A percentile compares a stretch with the other conserved stretches of the same genome.
These are phyloP conservation scores for Melampsora medusae DNA, from an alignment of 1,284 basidiomycete genomes.

Conservation along the genomic window DNA sequence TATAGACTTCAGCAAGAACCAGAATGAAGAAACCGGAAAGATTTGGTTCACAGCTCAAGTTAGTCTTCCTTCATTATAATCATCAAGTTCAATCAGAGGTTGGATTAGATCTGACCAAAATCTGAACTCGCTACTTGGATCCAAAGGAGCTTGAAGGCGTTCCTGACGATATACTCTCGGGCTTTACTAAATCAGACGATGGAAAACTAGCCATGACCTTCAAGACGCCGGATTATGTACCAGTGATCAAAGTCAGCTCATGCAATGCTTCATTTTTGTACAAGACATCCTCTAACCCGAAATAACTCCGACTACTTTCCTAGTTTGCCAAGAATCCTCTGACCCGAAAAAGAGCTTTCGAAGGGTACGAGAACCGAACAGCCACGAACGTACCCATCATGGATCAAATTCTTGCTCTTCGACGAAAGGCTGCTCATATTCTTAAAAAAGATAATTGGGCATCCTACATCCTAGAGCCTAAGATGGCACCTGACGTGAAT, in stretches of 20 bases:
- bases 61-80: slow-evolving; percentile 41
- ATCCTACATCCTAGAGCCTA: slow-evolving; percentile 73
- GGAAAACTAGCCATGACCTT: slow-evolving; percentile 60
- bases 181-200: slow-evolving; percentile 62
- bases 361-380: slow-evolving; percentile 68
- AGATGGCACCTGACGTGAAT: slow-evolving; percentile 73
- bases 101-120: neutral
- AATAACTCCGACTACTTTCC: slow-evolving; percentile 55
- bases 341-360: slow-evolving; percentile 66
- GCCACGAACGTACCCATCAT: slow-evolving; percentile 69
- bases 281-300: slow-evolving; percentile 28
- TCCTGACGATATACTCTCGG: slow-evolving; percentile 70
- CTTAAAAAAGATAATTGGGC: slow-evolving; percentile 76
- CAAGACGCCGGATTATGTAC: slow-evolving; percentile 73
- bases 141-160: slow-evolving; percentile 71
- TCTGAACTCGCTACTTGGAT: slow-evolving; percentile 52
- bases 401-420: slow-evolving; percentile 65
- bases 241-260: slow-evolving; percentile 59
- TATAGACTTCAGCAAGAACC: slow-evolving; percentile 75
- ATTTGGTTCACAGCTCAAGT: slow-evolving; percentile 57
- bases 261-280: neutral
- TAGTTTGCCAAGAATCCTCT: slow-evolving; percentile 70
- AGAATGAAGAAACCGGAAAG: slow-evolving; percentile 70
- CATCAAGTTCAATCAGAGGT: neutral
- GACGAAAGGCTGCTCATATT: slow-evolving; percentile 66